Base-by-base conservation (phyloP, 2,329 filamentous ascomycete genomes). In the Teratosphaeriaceae sp. region DNA sequence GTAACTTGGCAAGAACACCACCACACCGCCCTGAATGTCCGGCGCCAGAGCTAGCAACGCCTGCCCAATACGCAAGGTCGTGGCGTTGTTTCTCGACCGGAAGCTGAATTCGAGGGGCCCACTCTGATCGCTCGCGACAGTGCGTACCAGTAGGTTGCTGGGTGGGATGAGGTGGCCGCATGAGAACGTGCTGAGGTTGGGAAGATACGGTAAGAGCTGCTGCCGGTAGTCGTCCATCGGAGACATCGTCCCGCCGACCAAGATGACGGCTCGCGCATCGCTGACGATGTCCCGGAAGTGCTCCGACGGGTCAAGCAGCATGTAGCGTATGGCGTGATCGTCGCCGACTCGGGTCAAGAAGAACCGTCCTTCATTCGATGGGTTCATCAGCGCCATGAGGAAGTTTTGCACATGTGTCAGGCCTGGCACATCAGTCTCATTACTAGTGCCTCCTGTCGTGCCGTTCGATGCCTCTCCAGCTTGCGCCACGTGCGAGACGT, bases 231-330 rank as follows among this genome's bases (percentile, higher is more conserved):
- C 92, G 19, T 83, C 78, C 70, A 97, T 94, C 64, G 92, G 92
- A 2, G 92, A 94, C 92, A 98, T 97, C 20, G 92, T 98, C 18
- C 92, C 92, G 45, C 92, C 92, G 0, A 89, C 92, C 3, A 98
- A 71, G 31, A 98, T 84, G 3, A 98, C 85, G 2, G 90, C 86
- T 45, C 88, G 76, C 0, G 92, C 88, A 48, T 85, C 81, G 22
- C 86, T 80, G 2, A 90, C 87, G 40, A 97, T 84, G 9, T 89
- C 85, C 6, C 84, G 84, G 64, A 98, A 97, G 52, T 94, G 87
- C 55, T 90, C 82, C 0, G 89, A 89, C 0, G 92, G 90, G 23
- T 95, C 92, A 1, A 98, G 76, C 3, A 98, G 76, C 54, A 95
- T 79, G 61, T 96, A 98, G 33, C 82, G 88, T 11, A 97, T 68